Conservation (phyloP, 2,329 filamentous ascomycete genomes). For the Arthrobotrys iridis region DNA sequence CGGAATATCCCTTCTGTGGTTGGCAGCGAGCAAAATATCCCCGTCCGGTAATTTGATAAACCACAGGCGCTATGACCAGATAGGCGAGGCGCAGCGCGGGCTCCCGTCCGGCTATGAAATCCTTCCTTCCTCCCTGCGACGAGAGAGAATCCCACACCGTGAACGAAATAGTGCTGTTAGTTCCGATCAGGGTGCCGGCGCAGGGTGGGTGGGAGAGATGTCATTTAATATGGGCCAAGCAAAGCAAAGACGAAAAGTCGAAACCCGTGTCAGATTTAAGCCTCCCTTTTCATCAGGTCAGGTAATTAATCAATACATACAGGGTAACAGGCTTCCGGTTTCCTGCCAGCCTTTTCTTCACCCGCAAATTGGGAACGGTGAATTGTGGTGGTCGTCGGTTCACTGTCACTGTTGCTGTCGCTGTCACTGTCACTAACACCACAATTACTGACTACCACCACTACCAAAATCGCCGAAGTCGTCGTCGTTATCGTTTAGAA, state of each 20-base stretch:
- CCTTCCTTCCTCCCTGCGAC: slow-evolving; percentile 10
- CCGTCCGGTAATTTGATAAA: slow-evolving; percentile 19
- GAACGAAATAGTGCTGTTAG: neutral
- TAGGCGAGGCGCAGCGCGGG: slow-evolving; percentile 30
- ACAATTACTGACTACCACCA: too few species aligned
- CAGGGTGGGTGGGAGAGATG: slow-evolving; percentile 9
- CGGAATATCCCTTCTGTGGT: neutral
- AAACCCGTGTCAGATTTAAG: slow-evolving; percentile 50
- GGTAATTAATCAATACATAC: too few species aligned
- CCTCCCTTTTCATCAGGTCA: slow-evolving; percentile 36
- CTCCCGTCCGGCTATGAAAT: neutral
- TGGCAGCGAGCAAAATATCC: neutral
- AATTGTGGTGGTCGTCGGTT: too few species aligned
- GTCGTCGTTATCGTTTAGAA: too few species aligned
- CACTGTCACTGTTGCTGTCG: too few species aligned
- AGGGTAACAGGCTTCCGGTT: slow-evolving; percentile 4
- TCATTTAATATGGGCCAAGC: neutral
- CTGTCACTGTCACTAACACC: neutral
- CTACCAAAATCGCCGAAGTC: too few species aligned
- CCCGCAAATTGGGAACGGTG: neutral
- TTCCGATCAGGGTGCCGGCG: neutral
- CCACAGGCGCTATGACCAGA: slow-evolving; percentile 39
- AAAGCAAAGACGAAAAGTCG: slow-evolving; percentile 1
- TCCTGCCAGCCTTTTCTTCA: slow-evolving; percentile 21
- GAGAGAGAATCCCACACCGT: neutral